phyloP scores from a whole-genome alignment of 306 rosid species.

The Rubus idaeus region DNA sequence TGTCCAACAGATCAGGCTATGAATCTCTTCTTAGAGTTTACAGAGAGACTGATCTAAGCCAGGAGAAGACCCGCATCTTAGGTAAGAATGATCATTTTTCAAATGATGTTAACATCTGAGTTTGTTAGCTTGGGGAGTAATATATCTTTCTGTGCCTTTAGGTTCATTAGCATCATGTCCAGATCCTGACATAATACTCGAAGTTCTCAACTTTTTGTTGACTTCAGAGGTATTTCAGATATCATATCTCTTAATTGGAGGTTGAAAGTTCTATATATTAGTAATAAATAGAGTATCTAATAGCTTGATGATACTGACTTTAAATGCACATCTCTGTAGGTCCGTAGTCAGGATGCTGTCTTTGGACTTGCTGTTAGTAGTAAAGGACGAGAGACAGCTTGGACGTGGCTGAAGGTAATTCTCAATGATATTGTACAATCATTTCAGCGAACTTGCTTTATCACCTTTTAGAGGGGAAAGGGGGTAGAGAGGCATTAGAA shows the following conservation, averaged over 20 bases:
- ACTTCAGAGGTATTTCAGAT: constrained; percentile 36
- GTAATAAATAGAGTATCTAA: background rate
- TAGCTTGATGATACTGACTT: constrained; percentile 28
- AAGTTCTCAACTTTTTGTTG: constrained; percentile 47
- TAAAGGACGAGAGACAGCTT: constrained; percentile 80
- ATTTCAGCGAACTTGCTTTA: background rate
- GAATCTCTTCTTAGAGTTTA: constrained; percentile 80
- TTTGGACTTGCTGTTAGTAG: constrained; percentile 55
- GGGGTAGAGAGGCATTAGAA: background rate
- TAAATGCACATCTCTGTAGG: constrained; percentile 39
- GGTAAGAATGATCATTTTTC: constrained; percentile 35
- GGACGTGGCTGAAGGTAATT: constrained; percentile 86
- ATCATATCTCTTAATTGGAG: constrained; percentile 8
- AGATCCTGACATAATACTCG: constrained; percentile 44
- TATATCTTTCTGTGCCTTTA: constrained; percentile 15
- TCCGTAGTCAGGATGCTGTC: constrained; percentile 86
- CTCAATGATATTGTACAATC: background rate
- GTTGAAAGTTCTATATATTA: constrained; percentile 4
- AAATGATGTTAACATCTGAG: background rate
- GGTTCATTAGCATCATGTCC: constrained; percentile 44
- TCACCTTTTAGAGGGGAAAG: background rate
- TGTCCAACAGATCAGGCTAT: constrained; percentile 54
- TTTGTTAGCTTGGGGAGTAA: constrained; percentile 2
- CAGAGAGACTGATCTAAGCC: constrained; percentile 80
- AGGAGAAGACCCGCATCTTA: constrained; percentile 88